Evolutionary conservation across 1,139 yeast species (phyloP), one percentile per base, ranked within the genome.

Genomic region (Zygosaccharomyces sapae): DNA sequence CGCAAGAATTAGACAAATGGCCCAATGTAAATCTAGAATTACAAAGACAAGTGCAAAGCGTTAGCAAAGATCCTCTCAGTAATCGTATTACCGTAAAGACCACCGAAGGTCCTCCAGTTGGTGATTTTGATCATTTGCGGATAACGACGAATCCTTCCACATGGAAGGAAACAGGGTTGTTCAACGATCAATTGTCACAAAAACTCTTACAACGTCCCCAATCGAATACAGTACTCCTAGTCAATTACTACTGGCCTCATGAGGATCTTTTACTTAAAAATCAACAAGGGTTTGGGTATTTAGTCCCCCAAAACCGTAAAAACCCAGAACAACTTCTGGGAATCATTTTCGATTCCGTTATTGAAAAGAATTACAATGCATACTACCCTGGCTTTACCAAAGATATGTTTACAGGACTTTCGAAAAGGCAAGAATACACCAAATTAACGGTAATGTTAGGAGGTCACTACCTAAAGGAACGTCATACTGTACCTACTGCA

Each of bases 381-480:
- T 56, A 74, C n/a, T 44, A 46, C 53, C 50, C 44, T 40, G 53
- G 38, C 45, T 49, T 40, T 39, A 50, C 49, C 43, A 43, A 50
- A 13, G 48, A 46, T 30, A 24, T 20, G 7, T 37, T 37, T n/a
- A 24, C 13, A 27, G 4, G 29, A 19, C 6, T 19, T 3, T 13
- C n/a, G 24, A 53, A 52, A 68, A 68, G 55, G 69, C 42, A 41
- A 9, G 59, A 66, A 0, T 82, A 83, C 55, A 78, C 87, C 5
- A 87, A 86, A 55, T 65, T 90, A 43, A 92, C 98, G 0, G 76
- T 88, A 33, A 92, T 92, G 97, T 70, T 88, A 62, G 97, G 97
- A 1, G 97, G 97, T 1, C 85, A 85, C 60, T 75, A 75, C 59
- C 73, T 79, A 71, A 58, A 65, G 10, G 60, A 62, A 25, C 56